Percentiles rank a stretch among this genome's conserved stretches.
Conservation (phyloP, 2,329 filamentous ascomycete genomes). For the Cordyceps javanica region DNA sequence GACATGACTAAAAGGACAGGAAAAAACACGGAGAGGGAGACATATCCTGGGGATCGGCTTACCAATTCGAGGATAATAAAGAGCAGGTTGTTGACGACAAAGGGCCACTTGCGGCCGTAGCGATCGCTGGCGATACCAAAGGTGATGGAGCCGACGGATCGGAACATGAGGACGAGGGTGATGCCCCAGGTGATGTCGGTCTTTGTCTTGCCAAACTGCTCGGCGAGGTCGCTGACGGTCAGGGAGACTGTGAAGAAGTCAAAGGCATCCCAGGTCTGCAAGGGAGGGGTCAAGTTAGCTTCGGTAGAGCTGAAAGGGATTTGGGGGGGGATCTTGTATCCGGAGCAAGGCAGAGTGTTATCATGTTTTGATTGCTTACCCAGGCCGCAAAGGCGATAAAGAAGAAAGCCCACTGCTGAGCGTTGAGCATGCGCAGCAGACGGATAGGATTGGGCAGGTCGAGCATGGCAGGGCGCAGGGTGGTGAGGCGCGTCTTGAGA, state of each 20-base stretch:
- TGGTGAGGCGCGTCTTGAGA: constrained; percentile 45
- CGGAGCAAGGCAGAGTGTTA: too few species aligned
- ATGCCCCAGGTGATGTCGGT: constrained; percentile 60
- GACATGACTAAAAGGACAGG: background rate
- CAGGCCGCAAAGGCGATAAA: constrained; percentile 49
- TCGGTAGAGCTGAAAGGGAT: too few species aligned
- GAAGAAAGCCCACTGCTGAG: constrained; percentile 51
- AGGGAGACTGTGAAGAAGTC: constrained; percentile 62
- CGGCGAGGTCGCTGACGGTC: constrained; percentile 47
- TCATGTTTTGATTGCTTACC: constrained; percentile 30
- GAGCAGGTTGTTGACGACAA: constrained; percentile 68
- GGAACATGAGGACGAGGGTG: constrained; percentile 56
- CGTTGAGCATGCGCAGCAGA: constrained; percentile 41
- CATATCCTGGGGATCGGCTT: constrained; percentile 19
- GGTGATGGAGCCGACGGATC: constrained; percentile 46
- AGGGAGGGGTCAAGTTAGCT: background rate
- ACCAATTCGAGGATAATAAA: constrained; percentile 68
- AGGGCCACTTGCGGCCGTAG: constrained; percentile 63
- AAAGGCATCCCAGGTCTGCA: constrained; percentile 56
- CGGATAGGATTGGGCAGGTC: constrained; percentile 47
- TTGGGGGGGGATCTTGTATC: too few species aligned
- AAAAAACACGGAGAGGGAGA: too few species aligned
- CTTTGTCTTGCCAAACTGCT: constrained; percentile 46
- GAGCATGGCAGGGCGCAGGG: constrained; percentile 52
- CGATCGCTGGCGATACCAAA: constrained; percentile 52